These are phyloP conservation scores for Monosporozyma solicola DNA, from an alignment of 805 yeast genomes.

Conservation along the genomic window DNA sequence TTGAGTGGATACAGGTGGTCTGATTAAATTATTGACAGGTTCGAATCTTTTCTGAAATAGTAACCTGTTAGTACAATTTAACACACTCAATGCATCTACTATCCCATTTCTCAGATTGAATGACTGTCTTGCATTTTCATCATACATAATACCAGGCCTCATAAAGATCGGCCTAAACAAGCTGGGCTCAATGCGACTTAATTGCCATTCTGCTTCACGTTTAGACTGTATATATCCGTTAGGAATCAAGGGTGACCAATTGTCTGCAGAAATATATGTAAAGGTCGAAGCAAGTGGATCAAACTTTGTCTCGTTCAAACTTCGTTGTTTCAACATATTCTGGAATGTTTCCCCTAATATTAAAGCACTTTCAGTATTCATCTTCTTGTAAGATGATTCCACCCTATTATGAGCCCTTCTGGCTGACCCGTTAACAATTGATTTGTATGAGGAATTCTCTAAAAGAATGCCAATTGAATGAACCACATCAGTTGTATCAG, in stretches of 20 bases:
- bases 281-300: constrained; percentile 13
- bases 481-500: constrained; percentile 47
- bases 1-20: constrained; percentile 62
- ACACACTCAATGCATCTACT: constrained; percentile 29
- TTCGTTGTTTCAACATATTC: constrained; percentile 8
- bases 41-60: constrained; percentile 26
- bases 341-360: constrained; percentile 49
- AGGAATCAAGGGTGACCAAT: constrained; percentile 59
- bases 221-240: constrained; percentile 65
- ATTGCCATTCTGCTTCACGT: constrained; percentile 62
- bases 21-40: constrained; percentile 39
- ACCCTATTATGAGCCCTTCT: constrained; percentile 4
- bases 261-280: constrained; percentile 77
- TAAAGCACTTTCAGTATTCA: constrained; percentile 64
- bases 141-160: constrained; percentile 82
- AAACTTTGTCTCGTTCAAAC: constrained; percentile 31
- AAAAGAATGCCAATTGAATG: constrained; percentile 74
- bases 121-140: constrained; percentile 33
- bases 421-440: background rate
- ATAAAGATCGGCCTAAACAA: constrained; percentile 50
- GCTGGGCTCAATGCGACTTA: constrained; percentile 32
- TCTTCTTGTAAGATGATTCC: constrained; percentile 42
- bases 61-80: constrained; percentile 37
- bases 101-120: constrained; percentile 9
- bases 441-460: constrained; percentile 61